Evolutionary conservation across 2,329 filamentous ascomycete genomes (phyloP), one percentile per base, ranked within the genome.

Genomic region (Penicillium sp.): DNA sequence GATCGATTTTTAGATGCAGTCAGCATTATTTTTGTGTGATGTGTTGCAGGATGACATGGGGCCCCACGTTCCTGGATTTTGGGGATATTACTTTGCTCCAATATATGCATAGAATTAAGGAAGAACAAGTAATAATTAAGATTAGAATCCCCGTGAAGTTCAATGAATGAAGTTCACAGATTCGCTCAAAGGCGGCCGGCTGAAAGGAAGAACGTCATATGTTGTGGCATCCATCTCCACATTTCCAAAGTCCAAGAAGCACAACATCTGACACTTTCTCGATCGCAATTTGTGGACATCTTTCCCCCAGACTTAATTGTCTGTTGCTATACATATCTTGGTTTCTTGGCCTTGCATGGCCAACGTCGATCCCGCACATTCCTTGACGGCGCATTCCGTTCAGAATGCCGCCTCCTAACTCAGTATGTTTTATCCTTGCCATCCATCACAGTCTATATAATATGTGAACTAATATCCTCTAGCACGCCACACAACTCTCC

Each of bases 381-480:
- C 47, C 47, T 56, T 46, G 42, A 56, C 47, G 56, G 59, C 54
- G 51, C 49, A 62, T 59, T 59, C 56, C 50, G 55, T 61, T 65
- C 62, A 61, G 33, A 25, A 53, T 53, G 50, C 50, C 52, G 62
- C 77, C 77, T 62, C 74, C 71, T 62, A 79, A 78, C 68, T 73
- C 75, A 65, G 77, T 79, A 75, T 61, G 76, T 69, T 56, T 55
- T 35, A 54, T 56, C 54, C 56, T 4, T 42, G 17, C 45, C 31
- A 42, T 21, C 33, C 48, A 43, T 25, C 38, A 45, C 23, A 23
- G 19, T 9, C 27, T 40, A 37, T n/a, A 40, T n/a, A 43, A 35
- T 10, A 10, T 5, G 10, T 33, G 19, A 27, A 43, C 48, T 60
- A 57, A 59, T 38, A 13, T 38, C 10, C n/a, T 43, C 41, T 54